Evolutionary conservation across 2,329 filamentous ascomycete genomes (phyloP).

Genomic region (Simplicillium sp.): DNA sequence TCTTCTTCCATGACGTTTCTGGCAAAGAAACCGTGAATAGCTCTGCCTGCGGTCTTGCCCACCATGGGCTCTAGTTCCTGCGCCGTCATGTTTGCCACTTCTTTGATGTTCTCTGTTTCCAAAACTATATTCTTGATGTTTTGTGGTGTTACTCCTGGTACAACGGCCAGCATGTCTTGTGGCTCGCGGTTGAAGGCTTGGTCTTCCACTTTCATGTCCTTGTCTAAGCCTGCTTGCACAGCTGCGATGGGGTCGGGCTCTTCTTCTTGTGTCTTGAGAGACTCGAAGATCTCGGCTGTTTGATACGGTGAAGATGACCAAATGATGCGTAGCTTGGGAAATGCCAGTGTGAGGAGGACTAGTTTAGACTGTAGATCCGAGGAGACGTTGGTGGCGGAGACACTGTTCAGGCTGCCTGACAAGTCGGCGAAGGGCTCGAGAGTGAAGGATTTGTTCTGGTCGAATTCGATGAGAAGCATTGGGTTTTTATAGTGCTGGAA

Average conservation of each 20-base stretch:
- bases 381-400: conserved; percentile 45
- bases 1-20: conserved; percentile 47
- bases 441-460: conserved; percentile 94
- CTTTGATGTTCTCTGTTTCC: conserved; percentile 65
- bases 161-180: conserved; percentile 78
- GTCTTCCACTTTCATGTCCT: conserved; percentile 47
- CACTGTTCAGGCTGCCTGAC: conserved; percentile 50
- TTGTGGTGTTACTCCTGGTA: conserved; percentile 77
- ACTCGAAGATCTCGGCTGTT: conserved; percentile 93
- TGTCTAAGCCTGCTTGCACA: conserved; percentile 66
- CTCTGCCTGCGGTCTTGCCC: conserved; percentile 65
- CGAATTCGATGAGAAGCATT: conserved; percentile 94
- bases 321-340: conserved; percentile 81
- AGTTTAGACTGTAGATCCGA: conserved; percentile 86
- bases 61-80: conserved; percentile 65
- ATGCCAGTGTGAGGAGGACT: conserved; percentile 84
- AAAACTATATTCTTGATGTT: conserved; percentile 65
- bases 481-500: conserved; percentile 82
- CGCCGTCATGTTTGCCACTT: conserved; percentile 78
- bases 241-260: conserved; percentile 88
- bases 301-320: conserved; percentile 93
- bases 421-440: conserved; percentile 71
- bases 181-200: conserved; percentile 75
- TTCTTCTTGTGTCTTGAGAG: conserved; percentile 78
- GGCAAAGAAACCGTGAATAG: conserved; percentile 76